Base-by-base conservation (phyloP, 116 monocot species). In the Trichopus zeylanicus region DNA sequence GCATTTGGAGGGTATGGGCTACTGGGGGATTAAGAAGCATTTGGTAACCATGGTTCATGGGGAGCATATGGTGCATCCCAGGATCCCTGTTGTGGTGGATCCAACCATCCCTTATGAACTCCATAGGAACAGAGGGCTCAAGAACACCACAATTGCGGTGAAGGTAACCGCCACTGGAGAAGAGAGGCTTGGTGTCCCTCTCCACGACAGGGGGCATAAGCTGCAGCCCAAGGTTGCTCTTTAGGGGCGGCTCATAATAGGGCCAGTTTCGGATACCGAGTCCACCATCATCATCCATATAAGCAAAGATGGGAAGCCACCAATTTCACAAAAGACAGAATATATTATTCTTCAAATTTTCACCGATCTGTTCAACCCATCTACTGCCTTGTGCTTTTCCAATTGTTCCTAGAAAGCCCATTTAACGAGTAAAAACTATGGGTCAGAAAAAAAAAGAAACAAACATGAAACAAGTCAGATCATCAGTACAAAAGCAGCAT, bases 1-100 rank as follows among this genome's bases (percentile, higher is more conserved):
- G 47, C 70, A 81, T 79, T 37, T 78, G 92, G 8, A 84, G 59
- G 22, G 75, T 69, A 3, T 70, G 75, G 26, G 66, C 32, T 0
- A 5, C 42, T 6, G 34, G 55, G 15, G 70, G 31, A 54, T 73
- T 75, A 9, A 75, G 46, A 1, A 67, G 51, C 0, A 69, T 7
- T 13, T 68, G 38, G 48, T 72, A 84, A 30, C 55, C 68, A 20
- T 73, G 73, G 53, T 58, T 62, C 24, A 68, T 55, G 3, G 73
- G 55, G 2, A 73, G 53, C 13, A 56, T 51, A 34, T 73, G 82
- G 46, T 59, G 25, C 7, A 70, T 60, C 60, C 74, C 78, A 22
- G 56, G 60, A 0, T 78, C 76, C 27, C 74, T 39, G 20, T 3
- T 34, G 11, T 66, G 67, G 63, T 64, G 75, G 39, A 69, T 66